Evolutionary conservation across 2,329 filamentous ascomycete species (phyloP).

Genomic region (Aquanectria penicillioides): DNA sequence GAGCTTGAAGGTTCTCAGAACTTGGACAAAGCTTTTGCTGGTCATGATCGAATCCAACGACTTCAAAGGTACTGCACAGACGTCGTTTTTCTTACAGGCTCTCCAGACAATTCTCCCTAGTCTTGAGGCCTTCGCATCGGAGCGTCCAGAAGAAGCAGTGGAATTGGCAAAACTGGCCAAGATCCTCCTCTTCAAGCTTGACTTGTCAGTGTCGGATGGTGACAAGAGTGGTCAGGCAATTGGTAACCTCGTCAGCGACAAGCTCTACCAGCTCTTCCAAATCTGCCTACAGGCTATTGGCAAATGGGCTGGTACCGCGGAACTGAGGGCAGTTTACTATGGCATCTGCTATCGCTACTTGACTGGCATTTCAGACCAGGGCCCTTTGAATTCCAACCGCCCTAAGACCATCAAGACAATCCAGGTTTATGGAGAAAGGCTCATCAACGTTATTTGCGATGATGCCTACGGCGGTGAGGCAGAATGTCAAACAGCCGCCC

Average conservation of each 20-base stretch:
- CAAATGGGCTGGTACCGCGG: constrained; percentile 74
- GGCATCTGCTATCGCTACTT: constrained; percentile 91
- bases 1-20: constrained; percentile 75
- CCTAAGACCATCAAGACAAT: constrained; percentile 78
- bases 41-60: constrained; percentile 86
- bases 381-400: constrained; percentile 58
- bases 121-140: constrained; percentile 79
- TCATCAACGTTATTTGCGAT: constrained; percentile 90
- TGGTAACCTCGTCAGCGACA: constrained; percentile 84
- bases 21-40: constrained; percentile 87
- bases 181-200: constrained; percentile 76
- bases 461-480: constrained; percentile 89
- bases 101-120: constrained; percentile 90
- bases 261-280: constrained; percentile 91
- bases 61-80: constrained; percentile 76
- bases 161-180: constrained; percentile 83
- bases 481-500: constrained; percentile 83
- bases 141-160: constrained; percentile 74
- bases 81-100: constrained; percentile 84
- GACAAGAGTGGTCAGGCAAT: constrained; percentile 58
- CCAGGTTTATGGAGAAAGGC: constrained; percentile 73
- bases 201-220: constrained; percentile 58
- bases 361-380: constrained; percentile 70
- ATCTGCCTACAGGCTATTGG: constrained; percentile 83
- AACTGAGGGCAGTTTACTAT: constrained; percentile 87